phyloP scores from a whole-genome alignment of 2,329 filamentous ascomycete species.

The Hymenoscyphus linearis region DNA sequence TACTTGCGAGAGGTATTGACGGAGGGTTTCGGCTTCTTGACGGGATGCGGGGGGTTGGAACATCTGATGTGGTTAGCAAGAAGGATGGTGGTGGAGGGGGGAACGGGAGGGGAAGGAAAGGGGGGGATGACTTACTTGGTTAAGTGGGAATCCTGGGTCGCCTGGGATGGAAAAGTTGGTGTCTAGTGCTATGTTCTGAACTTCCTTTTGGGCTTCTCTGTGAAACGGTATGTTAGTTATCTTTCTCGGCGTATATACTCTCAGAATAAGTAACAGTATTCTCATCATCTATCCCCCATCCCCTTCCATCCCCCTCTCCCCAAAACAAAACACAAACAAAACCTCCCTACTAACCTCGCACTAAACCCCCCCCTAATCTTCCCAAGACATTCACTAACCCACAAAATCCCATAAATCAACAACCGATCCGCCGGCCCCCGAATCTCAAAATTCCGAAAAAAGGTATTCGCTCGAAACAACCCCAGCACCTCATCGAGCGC shows the following conservation, averaged over 20 bases:
- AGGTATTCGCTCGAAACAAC: constrained; percentile 95
- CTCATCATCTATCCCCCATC: not conserved
- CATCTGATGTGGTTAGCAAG: constrained; percentile 42
- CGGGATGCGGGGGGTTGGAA: constrained; percentile 85
- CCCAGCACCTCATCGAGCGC: constrained; percentile 89
- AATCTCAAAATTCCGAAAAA: constrained; percentile 99
- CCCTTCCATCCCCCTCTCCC: not conserved
- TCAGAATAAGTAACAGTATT: too few relatives aligned
- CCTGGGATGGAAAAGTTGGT: constrained; percentile 91
- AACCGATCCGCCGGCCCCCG: constrained; percentile 91
- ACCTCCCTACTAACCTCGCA: too few relatives aligned
- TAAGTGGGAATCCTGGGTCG: constrained; percentile 86
- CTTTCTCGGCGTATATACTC: not conserved
- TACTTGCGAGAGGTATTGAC: constrained; percentile 88
- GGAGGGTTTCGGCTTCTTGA: constrained; percentile 81
- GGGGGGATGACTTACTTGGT: constrained; percentile 92
- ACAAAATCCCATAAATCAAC: constrained; percentile 94
- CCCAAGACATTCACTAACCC: constrained; percentile 81
- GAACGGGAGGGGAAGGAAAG: constrained; percentile 83
- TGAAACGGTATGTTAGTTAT: constrained; percentile 9
- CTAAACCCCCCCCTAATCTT: constrained; percentile 54
- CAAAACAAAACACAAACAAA: not conserved
- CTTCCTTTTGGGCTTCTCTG: constrained; percentile 60
- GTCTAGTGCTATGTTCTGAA: constrained; percentile 87
- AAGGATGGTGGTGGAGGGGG: constrained; percentile 58